These are phyloP conservation scores for Phylloporus arenicola DNA, from an alignment of 768 basidiomycete genomes.

Conservation along the genomic window DNA sequence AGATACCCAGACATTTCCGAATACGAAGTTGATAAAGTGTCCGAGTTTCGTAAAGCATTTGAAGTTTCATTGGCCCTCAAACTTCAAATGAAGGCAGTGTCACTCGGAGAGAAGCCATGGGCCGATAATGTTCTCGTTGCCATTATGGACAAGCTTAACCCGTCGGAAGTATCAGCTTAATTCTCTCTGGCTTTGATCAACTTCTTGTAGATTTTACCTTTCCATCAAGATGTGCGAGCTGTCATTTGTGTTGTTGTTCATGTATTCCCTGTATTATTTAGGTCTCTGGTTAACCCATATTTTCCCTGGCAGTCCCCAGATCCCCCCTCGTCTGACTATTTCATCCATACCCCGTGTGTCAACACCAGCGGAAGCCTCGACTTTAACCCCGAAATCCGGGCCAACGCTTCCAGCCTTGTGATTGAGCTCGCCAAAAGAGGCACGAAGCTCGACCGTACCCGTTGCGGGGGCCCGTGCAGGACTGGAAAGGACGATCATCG, in stretches of 20 bases:
- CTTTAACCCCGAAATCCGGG: slow-evolving; percentile 21
- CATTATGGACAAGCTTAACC: slow-evolving; percentile 22
- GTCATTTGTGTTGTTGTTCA: background rate
- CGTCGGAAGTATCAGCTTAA: slow-evolving; percentile 4
- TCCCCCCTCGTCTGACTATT: slow-evolving; percentile 64
- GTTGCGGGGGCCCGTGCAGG: slow-evolving; percentile 61
- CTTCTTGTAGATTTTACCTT: background rate
- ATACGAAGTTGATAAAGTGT: slow-evolving; percentile 17
- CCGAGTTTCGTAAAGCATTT: slow-evolving; percentile 17
- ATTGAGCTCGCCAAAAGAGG: slow-evolving; percentile 50
- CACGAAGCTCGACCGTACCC: slow-evolving; percentile 60
- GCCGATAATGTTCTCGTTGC: slow-evolving; percentile 16
- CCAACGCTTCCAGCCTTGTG: slow-evolving; percentile 8
- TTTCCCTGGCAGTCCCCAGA: slow-evolving; percentile 62
- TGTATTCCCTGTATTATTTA: slow-evolving; percentile 7
- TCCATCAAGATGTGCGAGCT: background rate
- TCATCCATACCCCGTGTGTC: slow-evolving; percentile 60
- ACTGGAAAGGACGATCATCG: slow-evolving; percentile 59
- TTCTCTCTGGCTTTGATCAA: background rate
- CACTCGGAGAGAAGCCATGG: slow-evolving; percentile 26
- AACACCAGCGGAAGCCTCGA: slow-evolving; percentile 36
- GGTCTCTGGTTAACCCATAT: slow-evolving; percentile 39
- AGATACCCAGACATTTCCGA: slow-evolving; percentile 13
- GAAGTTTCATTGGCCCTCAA: slow-evolving; percentile 21
- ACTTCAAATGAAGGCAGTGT: slow-evolving; percentile 18